Conservation (phyloP, 2,329 filamentous ascomycete species). For the Cladosporium sphaerospermum region DNA sequence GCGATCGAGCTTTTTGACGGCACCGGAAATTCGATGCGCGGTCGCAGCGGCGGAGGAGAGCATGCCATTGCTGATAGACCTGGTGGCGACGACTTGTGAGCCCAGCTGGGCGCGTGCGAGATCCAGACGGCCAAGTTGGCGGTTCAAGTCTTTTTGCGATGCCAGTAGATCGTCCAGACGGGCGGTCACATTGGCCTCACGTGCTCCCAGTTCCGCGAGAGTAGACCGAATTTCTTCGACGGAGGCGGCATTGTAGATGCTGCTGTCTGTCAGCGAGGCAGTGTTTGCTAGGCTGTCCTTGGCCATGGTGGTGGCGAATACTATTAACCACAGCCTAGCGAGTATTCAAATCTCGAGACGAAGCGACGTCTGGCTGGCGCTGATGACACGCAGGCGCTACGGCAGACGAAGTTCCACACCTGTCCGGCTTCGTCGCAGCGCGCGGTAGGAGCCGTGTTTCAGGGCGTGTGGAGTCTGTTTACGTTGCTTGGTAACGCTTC, state of each 20-base stretch:
- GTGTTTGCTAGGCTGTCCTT: background rate
- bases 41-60: constrained; percentile 79
- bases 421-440: background rate
- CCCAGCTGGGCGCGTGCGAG: constrained; percentile 82
- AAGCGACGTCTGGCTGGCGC: background rate
- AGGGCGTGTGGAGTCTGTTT: constrained; percentile 9
- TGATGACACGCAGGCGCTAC: background rate
- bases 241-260: constrained; percentile 55
- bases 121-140: constrained; percentile 81
- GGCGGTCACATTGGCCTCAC: constrained; percentile 67
- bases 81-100: constrained; percentile 75
- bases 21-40: constrained; percentile 75
- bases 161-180: constrained; percentile 71
- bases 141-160: constrained; percentile 78
- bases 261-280: background rate
- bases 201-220: constrained; percentile 66
- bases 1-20: constrained; percentile 79
- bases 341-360: too few relatives aligned
- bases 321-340: too few relatives aligned
- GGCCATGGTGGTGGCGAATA: constrained; percentile 1
- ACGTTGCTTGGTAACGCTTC: constrained; percentile 8
- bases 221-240: constrained; percentile 73
- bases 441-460: constrained; percentile 1
- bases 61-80: constrained; percentile 84
- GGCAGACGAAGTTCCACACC: background rate